A percentile compares a stretch with the other conserved stretches of the same genome.
Evolutionary conservation across 106 monocot genomes (phyloP).

Genomic region (Iris macrosiphon): DNA sequence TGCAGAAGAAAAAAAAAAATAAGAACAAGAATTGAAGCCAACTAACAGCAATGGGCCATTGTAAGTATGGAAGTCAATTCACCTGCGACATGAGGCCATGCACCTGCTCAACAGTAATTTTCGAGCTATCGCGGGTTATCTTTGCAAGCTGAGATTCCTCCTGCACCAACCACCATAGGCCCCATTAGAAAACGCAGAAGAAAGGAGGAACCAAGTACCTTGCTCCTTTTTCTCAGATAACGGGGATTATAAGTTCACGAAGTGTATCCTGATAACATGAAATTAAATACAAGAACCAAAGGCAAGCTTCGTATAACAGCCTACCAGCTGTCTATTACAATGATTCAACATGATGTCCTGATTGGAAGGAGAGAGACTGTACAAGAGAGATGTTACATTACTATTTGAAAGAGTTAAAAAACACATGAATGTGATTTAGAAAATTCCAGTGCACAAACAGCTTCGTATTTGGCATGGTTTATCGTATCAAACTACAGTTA

Average conservation of each 20-base stretch:
- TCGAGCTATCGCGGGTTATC: conserved; percentile 92
- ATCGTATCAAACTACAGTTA: no score
- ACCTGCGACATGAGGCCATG: conserved; percentile 99
- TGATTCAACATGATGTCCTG: background rate
- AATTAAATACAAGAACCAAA: background rate
- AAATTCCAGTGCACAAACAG: no score
- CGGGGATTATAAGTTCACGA: no score
- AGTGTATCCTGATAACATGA: background rate
- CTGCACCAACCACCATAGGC: conserved; percentile 7
- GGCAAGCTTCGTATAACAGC: background rate
- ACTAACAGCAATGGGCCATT: background rate
- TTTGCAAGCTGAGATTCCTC: conserved; percentile 94
- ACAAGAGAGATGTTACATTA: no score
- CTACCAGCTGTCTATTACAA: background rate
- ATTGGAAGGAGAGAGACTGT: no score
- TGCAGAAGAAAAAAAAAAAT: background rate
- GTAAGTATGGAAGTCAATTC: background rate
- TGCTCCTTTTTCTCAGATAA: no score
- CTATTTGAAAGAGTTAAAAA: no score
- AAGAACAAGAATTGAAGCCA: background rate
- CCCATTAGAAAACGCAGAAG: background rate
- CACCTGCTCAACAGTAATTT: conserved; percentile 92
- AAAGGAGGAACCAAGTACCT: no score
- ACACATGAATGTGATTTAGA: no score
- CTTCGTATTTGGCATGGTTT: no score